Percentiles rank a stretch among this genome's conserved stretches.
These are phyloP conservation scores for Orobanche coerulescens DNA, from an alignment of 257 asterid genomes.

Conservation along the genomic window DNA sequence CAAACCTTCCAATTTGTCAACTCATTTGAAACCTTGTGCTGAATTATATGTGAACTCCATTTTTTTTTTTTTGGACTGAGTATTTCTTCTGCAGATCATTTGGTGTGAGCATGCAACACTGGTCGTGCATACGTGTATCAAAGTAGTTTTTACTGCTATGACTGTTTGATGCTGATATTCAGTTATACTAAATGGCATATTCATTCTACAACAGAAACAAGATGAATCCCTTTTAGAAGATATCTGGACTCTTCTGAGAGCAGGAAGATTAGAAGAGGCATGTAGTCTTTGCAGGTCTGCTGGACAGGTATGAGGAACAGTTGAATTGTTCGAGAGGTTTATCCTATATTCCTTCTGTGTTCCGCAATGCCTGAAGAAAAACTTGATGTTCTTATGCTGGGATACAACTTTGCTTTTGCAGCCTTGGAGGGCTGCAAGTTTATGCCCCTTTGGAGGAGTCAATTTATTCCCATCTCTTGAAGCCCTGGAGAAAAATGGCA, in stretches of 20 bases:
- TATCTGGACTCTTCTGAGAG: conserved; percentile 83
- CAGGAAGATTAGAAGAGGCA: conserved; percentile 97
- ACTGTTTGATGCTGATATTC: conserved; percentile 16
- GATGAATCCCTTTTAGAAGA: conserved; percentile 98
- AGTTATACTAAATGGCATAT: conserved; percentile 8
- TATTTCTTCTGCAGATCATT: conserved; percentile 3
- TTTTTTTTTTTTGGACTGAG: neutral
- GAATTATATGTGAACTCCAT: neutral
- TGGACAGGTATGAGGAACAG: conserved; percentile 68
- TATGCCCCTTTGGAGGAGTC: conserved; percentile 72
- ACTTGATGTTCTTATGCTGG: conserved; percentile 18
- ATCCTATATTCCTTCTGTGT: conserved; percentile 13
- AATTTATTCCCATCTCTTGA: conserved; percentile 71
- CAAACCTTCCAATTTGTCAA: neutral
- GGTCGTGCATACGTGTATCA: neutral
- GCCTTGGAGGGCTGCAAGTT: conserved; percentile 99
- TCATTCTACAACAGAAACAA: conserved; percentile 52
- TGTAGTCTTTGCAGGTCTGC: conserved; percentile 82
- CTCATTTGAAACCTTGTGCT: neutral
- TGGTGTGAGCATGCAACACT: conserved; percentile 13
- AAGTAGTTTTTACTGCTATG: conserved; percentile 3
- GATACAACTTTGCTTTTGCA: conserved; percentile 33
- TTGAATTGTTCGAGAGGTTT: conserved; percentile 19
- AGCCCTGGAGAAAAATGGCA: conserved; percentile 70
- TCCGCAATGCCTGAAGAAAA: conserved; percentile 2